Conservation (phyloP, 371 early-diverging fungal genomes). For the Apophysomyces ossiformis region DNA sequence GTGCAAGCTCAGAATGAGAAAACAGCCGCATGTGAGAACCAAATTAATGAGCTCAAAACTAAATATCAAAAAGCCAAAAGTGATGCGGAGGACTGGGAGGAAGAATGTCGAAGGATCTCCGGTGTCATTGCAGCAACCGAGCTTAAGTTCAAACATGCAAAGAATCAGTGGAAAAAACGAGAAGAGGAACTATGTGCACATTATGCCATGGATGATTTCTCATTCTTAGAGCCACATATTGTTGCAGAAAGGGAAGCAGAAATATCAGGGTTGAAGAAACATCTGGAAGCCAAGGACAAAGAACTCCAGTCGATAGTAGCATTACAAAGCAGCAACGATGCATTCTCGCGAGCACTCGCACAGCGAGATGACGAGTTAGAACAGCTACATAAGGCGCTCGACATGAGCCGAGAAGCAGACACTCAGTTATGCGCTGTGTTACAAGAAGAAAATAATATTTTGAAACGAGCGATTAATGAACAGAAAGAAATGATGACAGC, state of each 20-base stretch:
- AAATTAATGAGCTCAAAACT: not conserved
- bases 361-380: not conserved
- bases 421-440: not conserved
- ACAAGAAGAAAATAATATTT: not conserved
- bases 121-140: not conserved
- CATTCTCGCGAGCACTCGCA: not conserved
- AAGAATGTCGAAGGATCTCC: not conserved
- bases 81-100: slow-evolving; percentile 6
- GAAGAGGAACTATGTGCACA: not conserved
- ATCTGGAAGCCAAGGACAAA: not conserved
- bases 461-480: not conserved
- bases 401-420: not conserved
- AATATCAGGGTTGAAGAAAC: not conserved
- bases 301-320: too few species aligned
- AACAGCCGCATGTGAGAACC: not conserved
- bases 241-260: slow-evolving; percentile 4
- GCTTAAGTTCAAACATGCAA: not conserved
- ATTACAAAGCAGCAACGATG: not conserved
- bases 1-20: not conserved
- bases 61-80: not conserved
- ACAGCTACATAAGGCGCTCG: not conserved
- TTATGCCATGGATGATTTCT: not conserved
- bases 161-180: not conserved
- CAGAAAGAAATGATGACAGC: not conserved
- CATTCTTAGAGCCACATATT: not conserved